Base-by-base conservation (phyloP, 108 stramenopile species). In the Cyclotella kingstonii region DNA sequence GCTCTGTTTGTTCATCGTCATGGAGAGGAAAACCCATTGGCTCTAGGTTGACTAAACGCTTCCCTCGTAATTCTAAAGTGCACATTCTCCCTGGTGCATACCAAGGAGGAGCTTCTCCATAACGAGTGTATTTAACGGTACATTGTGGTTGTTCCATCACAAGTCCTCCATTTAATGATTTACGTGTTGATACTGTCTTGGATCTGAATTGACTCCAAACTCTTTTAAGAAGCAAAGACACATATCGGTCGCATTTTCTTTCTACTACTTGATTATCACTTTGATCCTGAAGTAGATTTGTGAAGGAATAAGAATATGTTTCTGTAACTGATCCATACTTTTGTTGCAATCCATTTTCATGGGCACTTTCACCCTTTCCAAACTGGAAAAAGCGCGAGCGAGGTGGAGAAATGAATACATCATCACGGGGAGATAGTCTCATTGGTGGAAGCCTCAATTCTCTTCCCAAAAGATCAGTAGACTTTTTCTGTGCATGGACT, bases 51-150 rank as follows among this genome's bases (percentile, higher is more conserved):
- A 15, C 46, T 11, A 80, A 21, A 11, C 70, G 51, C 40, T 39
- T 69, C 14, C 85, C 90, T 35, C 35, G 19, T 54, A 91, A 63
- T 61, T 91, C 87, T 27, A 91, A 57, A 40, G 78, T 88, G 41
- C 84, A 85, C 66, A 81, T 80, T 39, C 84, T 70, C 7, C 79
- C 79, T 4, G 89, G 89, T 47, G 84, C 85, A 60, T 86, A 88
- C 76, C 85, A 91, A 10, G 87, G 82, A 4, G 90, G 90, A 17
- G 83, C 85, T 72, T 91, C 90, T 31, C 90, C 90, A 55, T 91
- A 91, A 11, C 90, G 81, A 43, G 84, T 85, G 51, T 91, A 91
- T 22, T 62, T 55, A 2, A 89, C 72, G 33, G 69, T 73, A 33
- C 70, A 72, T 40, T 40, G 46, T 36, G 41, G 19, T 33, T 35